Base-by-base conservation (phyloP, 805 yeast species). In the Schizosaccharomyces lindneri region DNA sequence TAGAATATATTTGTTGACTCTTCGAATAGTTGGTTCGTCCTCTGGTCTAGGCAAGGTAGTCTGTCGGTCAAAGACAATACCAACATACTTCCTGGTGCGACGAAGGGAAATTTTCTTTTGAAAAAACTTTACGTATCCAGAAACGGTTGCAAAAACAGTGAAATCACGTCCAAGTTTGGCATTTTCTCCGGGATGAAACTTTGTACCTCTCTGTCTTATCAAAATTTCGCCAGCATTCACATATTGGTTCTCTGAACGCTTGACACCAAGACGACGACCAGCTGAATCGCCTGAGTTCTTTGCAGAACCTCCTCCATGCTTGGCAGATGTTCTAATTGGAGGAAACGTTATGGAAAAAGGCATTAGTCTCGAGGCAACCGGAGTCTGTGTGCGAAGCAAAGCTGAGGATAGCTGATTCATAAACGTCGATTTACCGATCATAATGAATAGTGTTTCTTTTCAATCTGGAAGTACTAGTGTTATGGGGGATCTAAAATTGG, bases 71-170 rank as follows among this genome's bases (percentile, higher is more conserved):
- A 57, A 57, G 5, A 32, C 88, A 48, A 93, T 82, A 48, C 98
- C 98, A 65, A 88, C 85, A 69, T 86, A 87, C 69, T 82, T 84
- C 70, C 97, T 81, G 70, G 31, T 21, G 7, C 36, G 21, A 5
- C 81, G 80, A 55, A 97, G 97, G 69, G 93, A 97, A 77, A 93
- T 93, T 4, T 98, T 97, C 74, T 93, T 96, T 64, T 83, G 74
- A 72, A 93, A 93, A 73, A 80, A 93, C 65, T 94, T 80, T 39
- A 90, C 97, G 70, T 76, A 87, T 31, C 98, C 98, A 2, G 96
- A 95, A 70, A 93, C 97, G 43, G 76, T 68, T 3, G 98, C 96
- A 71, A 77, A 87, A 41, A 93, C 79, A 1, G 98, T 90, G 71
- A 89, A 97, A 71, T 93, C 97, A 68, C 81, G 83, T 65, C 98